Evolutionary conservation across 2,329 filamentous ascomycete species (phyloP).

Genomic region (Aspergillus ibericus): DNA sequence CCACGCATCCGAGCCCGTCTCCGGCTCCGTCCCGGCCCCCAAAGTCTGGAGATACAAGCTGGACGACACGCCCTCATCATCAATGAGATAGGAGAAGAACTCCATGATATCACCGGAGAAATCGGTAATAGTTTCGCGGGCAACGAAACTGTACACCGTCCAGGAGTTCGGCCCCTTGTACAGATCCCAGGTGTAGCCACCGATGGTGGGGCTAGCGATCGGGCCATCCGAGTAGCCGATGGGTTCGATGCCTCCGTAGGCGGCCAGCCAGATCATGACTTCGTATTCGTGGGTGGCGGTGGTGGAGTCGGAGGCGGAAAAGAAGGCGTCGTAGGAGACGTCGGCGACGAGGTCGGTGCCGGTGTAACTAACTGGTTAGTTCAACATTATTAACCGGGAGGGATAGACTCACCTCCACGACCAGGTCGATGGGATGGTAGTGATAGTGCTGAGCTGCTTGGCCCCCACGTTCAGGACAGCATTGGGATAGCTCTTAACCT

Average conservation of each 20-base stretch:
- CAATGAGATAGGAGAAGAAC: conserved; percentile 55
- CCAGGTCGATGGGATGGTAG: conserved; percentile 42
- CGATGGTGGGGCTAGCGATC: conserved; percentile 53
- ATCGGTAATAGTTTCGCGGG: conserved; percentile 42
- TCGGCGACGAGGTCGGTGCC: conserved; percentile 51
- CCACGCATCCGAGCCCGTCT: conserved; percentile 51
- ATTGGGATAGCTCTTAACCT: conserved; percentile 44
- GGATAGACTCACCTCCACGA: conserved; percentile 35
- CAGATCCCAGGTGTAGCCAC: conserved; percentile 53
- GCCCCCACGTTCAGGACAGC: conserved; percentile 4
- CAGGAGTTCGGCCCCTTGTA: conserved; percentile 58
- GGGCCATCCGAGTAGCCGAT: conserved; percentile 55
- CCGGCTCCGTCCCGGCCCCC: conserved; percentile 58
- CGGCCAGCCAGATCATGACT: conserved; percentile 62
- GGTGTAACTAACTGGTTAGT: conserved; percentile 38
- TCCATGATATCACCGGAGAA: conserved; percentile 56
- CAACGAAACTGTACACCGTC: conserved; percentile 59
- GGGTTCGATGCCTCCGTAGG: conserved; percentile 53
- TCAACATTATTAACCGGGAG: no score
- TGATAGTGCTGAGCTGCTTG: conserved; percentile 24
- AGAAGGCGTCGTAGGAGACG: conserved; percentile 53
- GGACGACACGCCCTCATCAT: conserved; percentile 48
- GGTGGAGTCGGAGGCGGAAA: conserved; percentile 50
- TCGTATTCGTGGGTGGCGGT: conserved; percentile 52
- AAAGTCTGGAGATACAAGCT: conserved; percentile 53